Base-by-base conservation (phyloP, 441 rosid genomes). In the Aleurites moluccanus region DNA sequence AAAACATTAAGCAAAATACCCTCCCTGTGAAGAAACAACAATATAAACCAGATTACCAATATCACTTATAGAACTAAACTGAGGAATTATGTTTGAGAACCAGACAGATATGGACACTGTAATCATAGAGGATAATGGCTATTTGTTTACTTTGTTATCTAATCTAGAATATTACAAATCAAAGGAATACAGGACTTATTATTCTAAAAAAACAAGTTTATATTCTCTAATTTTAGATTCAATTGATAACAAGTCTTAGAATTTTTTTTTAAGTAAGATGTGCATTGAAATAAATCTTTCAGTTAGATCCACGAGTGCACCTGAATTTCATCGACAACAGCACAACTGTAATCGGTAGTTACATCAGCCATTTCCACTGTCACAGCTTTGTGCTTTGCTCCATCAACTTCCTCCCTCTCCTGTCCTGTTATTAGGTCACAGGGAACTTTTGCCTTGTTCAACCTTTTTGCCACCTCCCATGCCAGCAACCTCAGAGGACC, bases 331-430 rank as follows among this genome's bases (percentile, higher is more conserved):
- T 94, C 99, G 64, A 94, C 83, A 80, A 94, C 77, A 45, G 98
- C 98, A 82, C 98, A 94, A 28, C 83, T 84, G 30, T 87, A 91
- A 66, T 83, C 84, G 10, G 93, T 79, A 3, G 75, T 71, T 25
- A 91, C 88, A 85, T 94, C 97, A 50, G 92, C 98, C 98, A 94
- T 94, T 86, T 94, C 98, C 78, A 94, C 99, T 7, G 97, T 94
- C 73, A 89, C 95, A 70, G 99, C 89, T 82, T 86, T 89, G 86
- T 92, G 99, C 74, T 85, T 87, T 74, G 99, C 96, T 33, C 92
- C 99, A 57, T 91, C 97, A 79, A 92, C 83, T 82, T 86, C 88
- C 75, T 87, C 93, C 81, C 86, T 92, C 75, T 95, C 99, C 80
- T 95, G 98, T 71, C 99, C 98, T 1, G 98, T 94, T 45, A 94